Evolutionary conservation across 129 eudicot genomes (phyloP).

Genomic region (Artemisia annua): DNA sequence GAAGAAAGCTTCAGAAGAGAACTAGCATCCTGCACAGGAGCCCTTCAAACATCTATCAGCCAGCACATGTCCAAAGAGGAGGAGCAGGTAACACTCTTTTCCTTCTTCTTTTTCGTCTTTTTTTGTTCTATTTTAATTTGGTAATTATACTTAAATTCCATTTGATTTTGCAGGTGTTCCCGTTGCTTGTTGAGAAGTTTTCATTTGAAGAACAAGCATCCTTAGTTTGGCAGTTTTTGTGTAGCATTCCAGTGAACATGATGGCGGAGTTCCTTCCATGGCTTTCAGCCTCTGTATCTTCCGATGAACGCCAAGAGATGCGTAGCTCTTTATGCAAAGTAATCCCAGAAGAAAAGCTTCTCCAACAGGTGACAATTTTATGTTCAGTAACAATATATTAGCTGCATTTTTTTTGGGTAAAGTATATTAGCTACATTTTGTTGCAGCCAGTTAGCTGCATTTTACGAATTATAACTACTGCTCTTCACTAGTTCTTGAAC

Average conservation of each 20-base stretch:
- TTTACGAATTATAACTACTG: too few relatives aligned
- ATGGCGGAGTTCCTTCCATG: conserved; percentile 99
- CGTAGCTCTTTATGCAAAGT: conserved; percentile 76
- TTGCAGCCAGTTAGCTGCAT: too few relatives aligned
- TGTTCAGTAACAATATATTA: too few relatives aligned
- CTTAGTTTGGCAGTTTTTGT: conserved; percentile 92
- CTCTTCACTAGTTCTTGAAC: not conserved
- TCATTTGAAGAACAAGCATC: conserved; percentile 99
- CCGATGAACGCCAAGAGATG: conserved; percentile 93
- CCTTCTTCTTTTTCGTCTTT: not conserved
- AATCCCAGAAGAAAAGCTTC: conserved; percentile 90
- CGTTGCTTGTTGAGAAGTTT: conserved; percentile 89
- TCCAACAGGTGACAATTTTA: conserved; percentile 68
- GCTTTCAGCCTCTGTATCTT: conserved; percentile 91
- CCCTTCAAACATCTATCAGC: conserved; percentile 91
- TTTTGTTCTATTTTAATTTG: not conserved
- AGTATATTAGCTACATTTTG: too few relatives aligned
- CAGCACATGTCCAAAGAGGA: conserved; percentile 99
- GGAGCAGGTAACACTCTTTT: conserved; percentile 61
- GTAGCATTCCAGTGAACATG: conserved; percentile 99
- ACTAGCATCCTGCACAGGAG: conserved; percentile 94
- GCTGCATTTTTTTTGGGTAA: too few relatives aligned
- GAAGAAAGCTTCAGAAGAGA: conserved; percentile 91
- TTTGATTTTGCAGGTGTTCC: conserved; percentile 63
- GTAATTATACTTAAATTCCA: too few relatives aligned